Base-by-base conservation (phyloP, 345 rosid species). In the Linum trigynum region DNA sequence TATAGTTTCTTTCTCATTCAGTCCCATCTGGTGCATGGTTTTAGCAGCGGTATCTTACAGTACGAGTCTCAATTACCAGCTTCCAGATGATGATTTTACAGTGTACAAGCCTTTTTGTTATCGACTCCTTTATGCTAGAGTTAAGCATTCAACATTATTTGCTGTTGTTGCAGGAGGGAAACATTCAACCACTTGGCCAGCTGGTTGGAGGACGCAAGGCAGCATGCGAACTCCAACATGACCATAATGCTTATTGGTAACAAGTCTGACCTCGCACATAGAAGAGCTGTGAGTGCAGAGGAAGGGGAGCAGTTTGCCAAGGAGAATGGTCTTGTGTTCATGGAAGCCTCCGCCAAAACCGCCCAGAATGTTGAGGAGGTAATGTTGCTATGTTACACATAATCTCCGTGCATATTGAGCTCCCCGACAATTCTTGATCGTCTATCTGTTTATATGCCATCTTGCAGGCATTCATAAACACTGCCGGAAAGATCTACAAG, bases 321-420 rank as follows among this genome's bases (percentile, higher is more conserved):
- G 77, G 97, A 92, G 80, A 81, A 92, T 51, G 96, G 97, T 32
- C 91, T 92, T 42, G 59, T 92, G 41, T 92, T 92, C 74, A 66
- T 89, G 82, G 98, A 92, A 80, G 97, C 98, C 62, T 92, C 98
- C 67, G 98, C 98, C 10, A 88, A 96, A 85, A 90, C 98, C 61
- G 96, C 97, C 71, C 98, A 84, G 73, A 92, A 89, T 77, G 98
- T 89, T 36, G 98, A 92, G 71, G 97, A 92, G 92, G 98, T 90
- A 53, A 83, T 55, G 4, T 61, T 48, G 3, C 0, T 12, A 9
- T 12, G 3, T 48, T 12, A 48, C 9, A 6, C 9, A 4, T 6
- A 12, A 7, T 6, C 53, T 48, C 14, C 0, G 6, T 9, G 14
- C 53, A 48, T 4, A 23, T 23, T 23, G 32, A 23, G 32, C 32